A percentile compares a stretch with the other conserved stretches of the same genome.
These are phyloP conservation scores for Penium margaritaceum DNA, from an alignment of 139 green algal genomes.

Conservation along the genomic window DNA sequence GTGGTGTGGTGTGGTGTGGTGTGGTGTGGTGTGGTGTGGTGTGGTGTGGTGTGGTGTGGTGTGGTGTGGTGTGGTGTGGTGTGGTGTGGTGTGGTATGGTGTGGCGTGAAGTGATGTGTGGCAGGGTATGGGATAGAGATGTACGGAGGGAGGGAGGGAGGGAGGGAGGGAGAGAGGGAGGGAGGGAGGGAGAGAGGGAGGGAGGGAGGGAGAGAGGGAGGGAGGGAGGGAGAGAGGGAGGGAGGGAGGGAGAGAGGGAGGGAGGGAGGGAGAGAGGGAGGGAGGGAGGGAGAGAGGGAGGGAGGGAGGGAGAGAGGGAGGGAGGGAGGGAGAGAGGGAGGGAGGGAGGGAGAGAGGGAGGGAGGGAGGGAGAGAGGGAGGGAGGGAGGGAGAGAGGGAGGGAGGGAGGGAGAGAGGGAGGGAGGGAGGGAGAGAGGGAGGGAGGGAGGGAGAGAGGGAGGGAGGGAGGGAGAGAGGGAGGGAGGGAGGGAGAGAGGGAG, in stretches of 20 bases:
- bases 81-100: too few species aligned
- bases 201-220: neutral
- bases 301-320: neutral
- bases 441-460: neutral
- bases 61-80: too few species aligned
- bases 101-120: too few species aligned
- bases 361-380: neutral
- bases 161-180: neutral
- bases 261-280: neutral
- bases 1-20: too few species aligned
- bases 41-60: too few species aligned
- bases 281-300: neutral
- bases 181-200: neutral
- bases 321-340: neutral
- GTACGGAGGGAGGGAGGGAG: neutral
- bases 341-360: neutral
- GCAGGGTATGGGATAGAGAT: neutral
- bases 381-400: neutral
- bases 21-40: too few species aligned
- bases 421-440: neutral
- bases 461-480: neutral
- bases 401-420: neutral
- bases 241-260: too few species aligned
- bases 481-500: neutral
- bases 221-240: neutral